Evolutionary conservation across 768 basidiomycete species (phyloP).

Genomic region (Phanerochaete carnosa): DNA sequence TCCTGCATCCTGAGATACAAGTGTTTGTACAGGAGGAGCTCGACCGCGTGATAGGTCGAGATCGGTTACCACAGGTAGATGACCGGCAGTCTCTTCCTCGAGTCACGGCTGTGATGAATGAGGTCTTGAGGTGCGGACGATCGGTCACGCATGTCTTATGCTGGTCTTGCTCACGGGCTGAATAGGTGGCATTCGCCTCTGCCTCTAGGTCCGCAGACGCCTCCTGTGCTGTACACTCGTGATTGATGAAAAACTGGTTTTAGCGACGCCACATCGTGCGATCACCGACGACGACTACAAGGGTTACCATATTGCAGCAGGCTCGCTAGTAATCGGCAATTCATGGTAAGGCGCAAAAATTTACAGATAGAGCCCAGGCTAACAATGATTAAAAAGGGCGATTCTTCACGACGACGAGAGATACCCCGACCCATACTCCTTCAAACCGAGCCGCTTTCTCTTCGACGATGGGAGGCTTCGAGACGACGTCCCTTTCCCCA

Average conservation of each 20-base stretch:
- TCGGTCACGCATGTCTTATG: not conserved
- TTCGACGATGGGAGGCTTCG: slow-evolving; percentile 9
- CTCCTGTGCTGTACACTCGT: not conserved
- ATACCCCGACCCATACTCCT: slow-evolving; percentile 46
- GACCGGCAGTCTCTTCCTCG: not conserved
- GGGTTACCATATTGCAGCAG: slow-evolving; percentile 1
- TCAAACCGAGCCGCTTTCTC: slow-evolving; percentile 44
- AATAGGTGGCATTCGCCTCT: slow-evolving; percentile 27
- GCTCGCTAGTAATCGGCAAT: not conserved
- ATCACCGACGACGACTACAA: not conserved
- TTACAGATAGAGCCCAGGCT: not conserved
- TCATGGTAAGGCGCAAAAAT: not conserved
- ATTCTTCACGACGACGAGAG: slow-evolving; percentile 41
- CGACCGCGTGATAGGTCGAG: not conserved
- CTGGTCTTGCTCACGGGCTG: not conserved
- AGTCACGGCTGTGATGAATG: not conserved
- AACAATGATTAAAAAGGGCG: slow-evolving; percentile 7
- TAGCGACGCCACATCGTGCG: not conserved
- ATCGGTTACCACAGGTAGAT: not conserved
- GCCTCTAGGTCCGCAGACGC: slow-evolving; percentile 4
- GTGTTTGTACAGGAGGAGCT: not conserved
- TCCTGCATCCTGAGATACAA: not conserved
- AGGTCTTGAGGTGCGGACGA: not conserved
- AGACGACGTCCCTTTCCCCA: slow-evolving; percentile 4
- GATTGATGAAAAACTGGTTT: too few species aligned